Evolutionary conservation across 2,329 filamentous ascomycete species (phyloP), one percentile per base, ranked within the genome.

Genomic region (Colletotrichum caudatum): DNA sequence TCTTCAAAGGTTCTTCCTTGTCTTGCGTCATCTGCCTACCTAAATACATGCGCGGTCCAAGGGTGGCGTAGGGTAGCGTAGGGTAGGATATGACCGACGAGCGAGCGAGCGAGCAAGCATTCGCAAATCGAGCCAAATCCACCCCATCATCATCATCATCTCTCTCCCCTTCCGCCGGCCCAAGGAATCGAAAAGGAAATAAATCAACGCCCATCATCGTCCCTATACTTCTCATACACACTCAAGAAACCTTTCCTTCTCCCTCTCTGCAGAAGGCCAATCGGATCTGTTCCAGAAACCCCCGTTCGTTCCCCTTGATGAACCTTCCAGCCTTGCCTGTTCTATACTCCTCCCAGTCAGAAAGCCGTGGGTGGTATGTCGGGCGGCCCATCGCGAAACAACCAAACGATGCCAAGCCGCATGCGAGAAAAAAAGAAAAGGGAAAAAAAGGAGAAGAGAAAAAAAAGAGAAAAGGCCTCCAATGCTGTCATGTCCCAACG

Each of bases 171-270:
- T 51, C 39, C 58, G 46, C 65, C 69, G 69, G 29, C 46, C 51
- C 20, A 37, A 69, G 69, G 33, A 23, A 35, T 18, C 20, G 35
- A 57, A 7, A 57, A 23, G 29, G 20, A 39, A 57, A 57, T 37
- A 64, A 56, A 56, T 14, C 39, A 69, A 71, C 69, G 69, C 69
- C 69, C 58, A 59, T 63, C 46, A 53, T 71, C 59, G 56, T 50
- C 69, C 69, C 69, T 71, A 64, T 54, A 64, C 29, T 57, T 71
- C 53, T 71, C 64, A 58, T 69, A 71, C 69, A 71, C 69, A 68
- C 69, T 64, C 68, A 62, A 67, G 64, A 71, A 69, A 71, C 29
- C 39, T 44, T 51, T 58, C 58, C 53, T 51, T 58, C 58, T 58
- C 64, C 53, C 53, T n/a, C 46, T 59, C 51, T 57, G 64, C 69